A percentile compares a stretch with the other conserved stretches of the same genome.
phyloP scores from a whole-genome alignment of 805 yeast genomes.

The Hanseniaspora valbyensis region DNA sequence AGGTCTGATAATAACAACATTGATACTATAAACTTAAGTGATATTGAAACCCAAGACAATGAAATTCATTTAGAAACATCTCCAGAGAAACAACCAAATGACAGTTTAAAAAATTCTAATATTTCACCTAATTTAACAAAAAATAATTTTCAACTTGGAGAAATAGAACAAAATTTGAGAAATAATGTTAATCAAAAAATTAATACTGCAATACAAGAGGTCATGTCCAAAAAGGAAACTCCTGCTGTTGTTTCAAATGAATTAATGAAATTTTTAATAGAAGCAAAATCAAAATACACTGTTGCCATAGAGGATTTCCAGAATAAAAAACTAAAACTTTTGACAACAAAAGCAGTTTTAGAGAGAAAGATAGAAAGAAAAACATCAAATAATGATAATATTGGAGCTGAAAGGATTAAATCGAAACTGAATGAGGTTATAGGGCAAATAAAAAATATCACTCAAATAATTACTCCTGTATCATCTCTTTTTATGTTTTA shows the following conservation, averaged over 20 bases:
- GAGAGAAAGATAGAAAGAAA: conserved; percentile 3
- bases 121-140: background rate
- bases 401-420: background rate
- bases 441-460: background rate
- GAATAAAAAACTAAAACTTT: background rate
- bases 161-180: background rate
- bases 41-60: background rate
- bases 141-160: background rate
- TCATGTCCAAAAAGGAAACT: background rate
- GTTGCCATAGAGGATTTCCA: background rate
- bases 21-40: background rate
- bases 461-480: background rate
- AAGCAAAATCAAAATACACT: background rate
- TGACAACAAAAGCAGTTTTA: background rate
- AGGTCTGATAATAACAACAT: background rate
- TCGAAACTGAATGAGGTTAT: background rate
- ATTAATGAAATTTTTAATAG: background rate
- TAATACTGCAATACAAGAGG: background rate
- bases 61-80: background rate
- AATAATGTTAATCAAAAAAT: background rate
- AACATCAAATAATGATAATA: background rate
- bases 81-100: background rate
- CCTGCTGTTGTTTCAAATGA: background rate
- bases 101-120: background rate
- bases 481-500: background rate